Base-by-base conservation (phyloP, 352 stramenopile species). In the Globisporangium alternatum region DNA sequence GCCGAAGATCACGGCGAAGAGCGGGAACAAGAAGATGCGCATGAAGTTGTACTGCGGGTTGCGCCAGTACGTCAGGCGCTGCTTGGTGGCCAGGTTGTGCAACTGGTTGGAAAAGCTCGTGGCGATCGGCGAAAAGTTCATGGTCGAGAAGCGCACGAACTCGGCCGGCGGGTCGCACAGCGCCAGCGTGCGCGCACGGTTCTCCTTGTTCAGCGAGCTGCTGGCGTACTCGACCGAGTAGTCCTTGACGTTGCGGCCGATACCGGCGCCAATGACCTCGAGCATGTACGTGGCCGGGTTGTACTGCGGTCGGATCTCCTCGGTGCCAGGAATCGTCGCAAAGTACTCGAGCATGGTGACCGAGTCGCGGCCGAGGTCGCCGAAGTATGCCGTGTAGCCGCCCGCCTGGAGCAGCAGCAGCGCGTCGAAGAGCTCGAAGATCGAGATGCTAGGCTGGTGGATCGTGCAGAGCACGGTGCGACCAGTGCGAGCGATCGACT, bases 371-470 rank as follows among this genome's bases (percentile, higher is more conserved):
- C 90, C 92, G 22, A 98, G 67, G 15, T 95, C 80, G 45, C 92
- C 90, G 66, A 97, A 97, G 69, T 91, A 98, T 1, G 93, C 81
- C 7, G 70, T 80, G 51, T 65, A 77, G 0, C 78, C 80, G 19
- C 77, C 80, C 39, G 68, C 70, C 53, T 95, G 87, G 0, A 98
- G 76, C 39, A 98, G 65, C 8, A 98, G 64, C 0, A 98, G 74
- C 65, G 86, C 74, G 65, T 98, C 93, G 63, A 98, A 98, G 53
- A 92, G 78, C 65, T 95, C 85, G 63, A 98, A 98, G 61, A 98
- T 95, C 10, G 80, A 82, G 17, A 85, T 78, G 67, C 87, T 78
- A 19, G 92, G 76, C 64, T 83, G 76, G 53, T 81, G 76, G 44
- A 81, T 81, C 22, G 73, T 83, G 25, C 73, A 83, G 51, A 98